Evolutionary conservation across 768 basidiomycete genomes (phyloP).

Genomic region (Lactarius sp.): DNA sequence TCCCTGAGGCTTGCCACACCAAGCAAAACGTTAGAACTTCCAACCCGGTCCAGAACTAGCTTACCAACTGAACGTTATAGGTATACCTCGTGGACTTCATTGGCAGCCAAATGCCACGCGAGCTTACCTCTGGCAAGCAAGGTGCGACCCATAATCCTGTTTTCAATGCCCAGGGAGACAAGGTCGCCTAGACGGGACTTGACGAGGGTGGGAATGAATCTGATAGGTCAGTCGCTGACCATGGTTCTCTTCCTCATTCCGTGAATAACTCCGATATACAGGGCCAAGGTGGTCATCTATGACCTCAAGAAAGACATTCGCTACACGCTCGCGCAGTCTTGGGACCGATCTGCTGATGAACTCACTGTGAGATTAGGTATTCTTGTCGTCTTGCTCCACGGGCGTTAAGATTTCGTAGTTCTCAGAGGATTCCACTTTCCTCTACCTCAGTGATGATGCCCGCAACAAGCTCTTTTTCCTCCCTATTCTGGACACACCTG

Average conservation of each 20-base stretch:
- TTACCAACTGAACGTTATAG: slow-evolving; percentile 34
- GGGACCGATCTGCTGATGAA: slow-evolving; percentile 76
- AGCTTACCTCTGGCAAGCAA: slow-evolving; percentile 79
- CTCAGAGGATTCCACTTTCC: slow-evolving; percentile 58
- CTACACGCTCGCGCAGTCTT: slow-evolving; percentile 73
- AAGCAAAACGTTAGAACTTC: slow-evolving; percentile 63
- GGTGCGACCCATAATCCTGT: slow-evolving; percentile 76
- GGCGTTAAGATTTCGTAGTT: slow-evolving; percentile 46
- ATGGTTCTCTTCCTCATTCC: not conserved
- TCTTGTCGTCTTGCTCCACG: not conserved
- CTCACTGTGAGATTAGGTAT: slow-evolving; percentile 44
- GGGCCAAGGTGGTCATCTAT: no score
- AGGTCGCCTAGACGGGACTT: slow-evolving; percentile 84
- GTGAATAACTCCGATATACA: slow-evolving; percentile 38
- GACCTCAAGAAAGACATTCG: no score
- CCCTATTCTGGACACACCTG: no score
- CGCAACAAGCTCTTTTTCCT: slow-evolving; percentile 73
- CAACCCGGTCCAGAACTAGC: not conserved
- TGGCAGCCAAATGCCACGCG: slow-evolving; percentile 46
- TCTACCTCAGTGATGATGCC: slow-evolving; percentile 77
- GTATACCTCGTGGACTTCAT: slow-evolving; percentile 64
- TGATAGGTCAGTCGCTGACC: slow-evolving; percentile 51
- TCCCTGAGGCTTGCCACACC: slow-evolving; percentile 80
- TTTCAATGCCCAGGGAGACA: slow-evolving; percentile 60
- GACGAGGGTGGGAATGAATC: slow-evolving; percentile 85